These are phyloP conservation scores for Botrytis byssoidea DNA, from an alignment of 2,329 filamentous ascomycete genomes.

Conservation along the genomic window DNA sequence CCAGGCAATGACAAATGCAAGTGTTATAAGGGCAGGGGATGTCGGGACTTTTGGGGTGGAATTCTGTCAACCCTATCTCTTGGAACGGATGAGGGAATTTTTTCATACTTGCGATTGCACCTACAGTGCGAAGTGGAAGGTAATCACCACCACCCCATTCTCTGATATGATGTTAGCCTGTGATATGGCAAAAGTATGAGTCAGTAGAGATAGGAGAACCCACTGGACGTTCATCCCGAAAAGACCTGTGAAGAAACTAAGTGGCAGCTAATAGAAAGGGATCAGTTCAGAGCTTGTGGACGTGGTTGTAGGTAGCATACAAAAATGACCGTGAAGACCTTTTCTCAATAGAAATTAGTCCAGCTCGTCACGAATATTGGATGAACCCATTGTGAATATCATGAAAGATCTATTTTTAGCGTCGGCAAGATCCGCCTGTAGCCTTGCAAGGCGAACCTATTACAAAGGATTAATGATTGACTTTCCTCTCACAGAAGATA, in stretches of 20 bases:
- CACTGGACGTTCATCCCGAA: slow-evolving; percentile 1
- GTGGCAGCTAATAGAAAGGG: neutral
- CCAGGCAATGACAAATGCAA: neutral
- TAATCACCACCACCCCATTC: neutral
- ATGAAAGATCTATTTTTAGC: neutral
- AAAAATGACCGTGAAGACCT: neutral
- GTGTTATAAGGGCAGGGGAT: neutral
- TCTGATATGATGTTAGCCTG: neutral
- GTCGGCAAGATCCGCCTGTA: neutral
- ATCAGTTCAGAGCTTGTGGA: neutral
- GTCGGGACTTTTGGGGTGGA: neutral
- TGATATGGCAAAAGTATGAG: neutral
- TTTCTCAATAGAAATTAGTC: neutral
- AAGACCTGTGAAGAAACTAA: neutral
- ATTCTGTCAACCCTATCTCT: neutral
- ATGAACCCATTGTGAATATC: neutral
- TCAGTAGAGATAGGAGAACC: neutral
- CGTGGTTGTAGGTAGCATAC: neutral
- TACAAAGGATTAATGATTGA: too few species aligned
- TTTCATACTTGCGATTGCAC: neutral
- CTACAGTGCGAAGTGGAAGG: neutral
- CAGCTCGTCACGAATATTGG: neutral
- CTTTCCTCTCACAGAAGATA: too few species aligned
- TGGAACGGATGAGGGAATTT: neutral
- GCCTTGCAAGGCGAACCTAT: too few species aligned